Evolutionary conservation across 2,329 filamentous ascomycete genomes (phyloP), one percentile per base, ranked within the genome.

Genomic region (Lasiodiplodia sp.): DNA sequence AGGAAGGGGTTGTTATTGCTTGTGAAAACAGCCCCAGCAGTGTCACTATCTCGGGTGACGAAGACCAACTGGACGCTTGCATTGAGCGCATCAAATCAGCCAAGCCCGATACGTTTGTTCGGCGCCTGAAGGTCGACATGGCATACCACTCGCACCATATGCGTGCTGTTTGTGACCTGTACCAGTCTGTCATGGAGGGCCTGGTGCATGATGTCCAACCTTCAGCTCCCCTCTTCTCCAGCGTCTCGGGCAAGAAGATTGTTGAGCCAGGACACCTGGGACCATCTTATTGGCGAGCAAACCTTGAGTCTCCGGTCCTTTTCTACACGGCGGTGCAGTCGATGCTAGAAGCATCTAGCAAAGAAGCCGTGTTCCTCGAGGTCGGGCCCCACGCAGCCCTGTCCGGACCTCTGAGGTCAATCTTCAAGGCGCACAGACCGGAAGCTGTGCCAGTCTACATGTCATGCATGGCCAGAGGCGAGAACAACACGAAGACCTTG

Each of bases 301-400:
- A 71, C 56, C 25, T 71, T 23, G 66, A 53, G n/a, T 63, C 40
- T 5, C 69, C 69, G 4, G 67, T 69, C 8, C 66, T 56, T 18
- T 68, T 63, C 25, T 3, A 16, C 21, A 23, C 53, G 1, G 49
- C 62, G 8, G 52, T 40, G 56, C 11, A 31, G 63, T 25, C 14
- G 21, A 38, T 67, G 14, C 21, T 65, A 3, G 66, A 68, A 2
- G 44, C 23, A 2, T 68, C 69, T 18, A 7, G 21, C 25, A 28
- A n/a, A 4, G 38, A 51, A 5, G 37, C 37, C 21, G 63, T 73
- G 38, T 53, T 74, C 1, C 12, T 80, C 3, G 79, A 81, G 70
- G 67, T 82, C 51, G 80, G 80, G 3, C 80, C 80, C 16, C 79
- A 81, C 62, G 67, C 70, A 0, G 76, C 79, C 2, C 74, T 82